Conservation (phyloP, 2,329 filamentous ascomycete species). For the Bipolaris cookei region DNA sequence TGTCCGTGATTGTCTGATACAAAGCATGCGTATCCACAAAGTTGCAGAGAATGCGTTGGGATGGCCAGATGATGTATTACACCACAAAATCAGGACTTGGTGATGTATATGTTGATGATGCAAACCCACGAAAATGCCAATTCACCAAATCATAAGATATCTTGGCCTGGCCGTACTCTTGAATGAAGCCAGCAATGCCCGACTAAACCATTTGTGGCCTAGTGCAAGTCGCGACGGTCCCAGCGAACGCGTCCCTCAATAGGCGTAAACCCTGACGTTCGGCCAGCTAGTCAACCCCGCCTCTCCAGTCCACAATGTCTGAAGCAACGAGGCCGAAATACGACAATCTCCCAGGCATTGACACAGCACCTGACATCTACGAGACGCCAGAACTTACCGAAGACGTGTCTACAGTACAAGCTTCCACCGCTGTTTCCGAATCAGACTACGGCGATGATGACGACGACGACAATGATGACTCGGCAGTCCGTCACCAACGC, state of each 20-base stretch:
- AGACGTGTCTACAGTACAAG: conserved; percentile 81
- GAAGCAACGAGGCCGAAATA: conserved; percentile 46
- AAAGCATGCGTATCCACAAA: neutral
- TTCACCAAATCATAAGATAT: neutral
- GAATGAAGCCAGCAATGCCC: neutral
- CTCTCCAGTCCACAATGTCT: conserved; percentile 30
- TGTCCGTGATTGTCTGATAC: neutral
- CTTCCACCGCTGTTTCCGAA: conserved; percentile 48
- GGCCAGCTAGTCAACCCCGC: conserved; percentile 14
- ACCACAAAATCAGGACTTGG: neutral
- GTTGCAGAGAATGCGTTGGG: neutral
- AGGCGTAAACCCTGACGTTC: conserved; percentile 10
- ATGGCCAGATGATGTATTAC: neutral
- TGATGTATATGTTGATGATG: conserved; percentile 3
- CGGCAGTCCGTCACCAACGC: conserved; percentile 73
- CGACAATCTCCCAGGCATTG: conserved; percentile 62
- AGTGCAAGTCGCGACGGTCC: conserved; percentile 27
- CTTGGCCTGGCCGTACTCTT: neutral
- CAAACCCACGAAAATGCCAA: neutral
- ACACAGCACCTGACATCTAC: conserved; percentile 92
- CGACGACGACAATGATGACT: conserved; percentile 33
- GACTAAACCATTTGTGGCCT: conserved; percentile 10
- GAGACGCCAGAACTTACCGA: conserved; percentile 93
- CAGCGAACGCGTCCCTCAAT: conserved; percentile 27
- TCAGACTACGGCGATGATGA: conserved; percentile 67